A percentile compares a stretch with the other conserved stretches of the same genome.
Conservation (phyloP, 345 rosid genomes). For the Eucalyptus brandiana region DNA sequence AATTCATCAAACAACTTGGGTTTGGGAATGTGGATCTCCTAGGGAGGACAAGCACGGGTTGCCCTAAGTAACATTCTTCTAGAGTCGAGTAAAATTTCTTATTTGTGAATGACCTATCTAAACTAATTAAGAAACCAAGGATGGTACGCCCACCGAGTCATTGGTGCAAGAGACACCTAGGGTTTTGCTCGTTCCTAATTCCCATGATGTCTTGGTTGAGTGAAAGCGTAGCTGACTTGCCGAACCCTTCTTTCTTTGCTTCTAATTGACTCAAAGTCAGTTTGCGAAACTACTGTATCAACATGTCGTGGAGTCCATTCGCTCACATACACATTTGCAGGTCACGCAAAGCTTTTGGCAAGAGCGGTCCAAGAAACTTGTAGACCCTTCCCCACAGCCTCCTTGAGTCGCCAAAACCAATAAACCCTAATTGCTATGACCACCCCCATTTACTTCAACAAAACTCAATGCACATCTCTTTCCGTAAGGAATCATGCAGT, state of each 20-base stretch:
- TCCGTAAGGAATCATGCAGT: background rate
- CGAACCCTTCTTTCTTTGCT: background rate
- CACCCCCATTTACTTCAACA: background rate
- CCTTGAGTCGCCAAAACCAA: background rate
- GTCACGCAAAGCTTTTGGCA: background rate
- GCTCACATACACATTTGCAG: background rate
- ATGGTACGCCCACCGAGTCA: background rate
- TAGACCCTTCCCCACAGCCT: background rate
- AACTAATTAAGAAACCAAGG: background rate
- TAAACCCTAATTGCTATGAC: background rate
- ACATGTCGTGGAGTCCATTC: background rate
- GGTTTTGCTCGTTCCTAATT: background rate
- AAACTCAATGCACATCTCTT: background rate
- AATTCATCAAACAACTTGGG: background rate
- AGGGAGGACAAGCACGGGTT: background rate
- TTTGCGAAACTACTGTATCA: background rate
- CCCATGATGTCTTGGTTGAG: background rate
- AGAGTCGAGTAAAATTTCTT: background rate
- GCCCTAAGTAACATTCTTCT: background rate
- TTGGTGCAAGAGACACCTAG: background rate
- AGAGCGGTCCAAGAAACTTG: background rate
- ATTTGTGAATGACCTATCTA: background rate
- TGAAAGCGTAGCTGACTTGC: background rate
- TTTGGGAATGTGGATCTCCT: background rate
- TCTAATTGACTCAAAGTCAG: background rate